These are phyloP conservation scores for Neonectria punicea DNA, from an alignment of 2,329 filamentous ascomycete species.

Conservation along the genomic window DNA sequence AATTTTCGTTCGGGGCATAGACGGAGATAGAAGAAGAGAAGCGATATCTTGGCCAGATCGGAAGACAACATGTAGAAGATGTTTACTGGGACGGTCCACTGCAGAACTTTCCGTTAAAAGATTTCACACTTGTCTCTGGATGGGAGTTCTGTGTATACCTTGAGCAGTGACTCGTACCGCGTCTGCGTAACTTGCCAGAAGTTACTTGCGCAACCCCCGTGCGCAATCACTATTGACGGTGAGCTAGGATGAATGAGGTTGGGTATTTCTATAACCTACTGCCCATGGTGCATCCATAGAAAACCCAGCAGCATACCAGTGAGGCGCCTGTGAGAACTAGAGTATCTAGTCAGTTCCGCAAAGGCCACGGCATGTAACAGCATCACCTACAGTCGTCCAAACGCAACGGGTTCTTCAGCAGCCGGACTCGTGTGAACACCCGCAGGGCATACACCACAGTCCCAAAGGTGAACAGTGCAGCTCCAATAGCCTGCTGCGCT, in stretches of 20 bases:
- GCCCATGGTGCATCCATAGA: constrained; percentile 39
- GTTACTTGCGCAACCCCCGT: constrained; percentile 33
- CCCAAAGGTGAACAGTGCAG: constrained; percentile 29
- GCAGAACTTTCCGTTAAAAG: background rate
- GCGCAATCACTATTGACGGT: constrained; percentile 25
- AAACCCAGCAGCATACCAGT: constrained; percentile 34
- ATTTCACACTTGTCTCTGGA: too few species aligned
- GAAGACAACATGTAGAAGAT: constrained; percentile 41
- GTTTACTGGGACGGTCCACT: constrained; percentile 41
- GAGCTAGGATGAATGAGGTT: fast-evolving
- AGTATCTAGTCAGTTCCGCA: background rate
- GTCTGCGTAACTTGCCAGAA: constrained; percentile 35
- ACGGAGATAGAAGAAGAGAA: constrained; percentile 38
- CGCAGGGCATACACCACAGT: constrained; percentile 29
- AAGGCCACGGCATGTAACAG: fast-evolving
- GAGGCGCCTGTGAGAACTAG: constrained; percentile 32
- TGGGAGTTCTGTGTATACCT: constrained; percentile 7
- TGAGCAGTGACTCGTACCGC: constrained; percentile 27
- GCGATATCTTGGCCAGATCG: constrained; percentile 37
- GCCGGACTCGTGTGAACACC: constrained; percentile 23
- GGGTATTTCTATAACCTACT: constrained; percentile 17
- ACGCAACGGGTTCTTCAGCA: constrained; percentile 32
- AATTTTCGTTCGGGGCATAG: constrained; percentile 35
- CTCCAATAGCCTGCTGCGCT: constrained; percentile 28
- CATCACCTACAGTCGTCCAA: constrained; percentile 24